Base-by-base conservation (phyloP, 2,329 filamentous ascomycete species). In the Penicillium sp. region DNA sequence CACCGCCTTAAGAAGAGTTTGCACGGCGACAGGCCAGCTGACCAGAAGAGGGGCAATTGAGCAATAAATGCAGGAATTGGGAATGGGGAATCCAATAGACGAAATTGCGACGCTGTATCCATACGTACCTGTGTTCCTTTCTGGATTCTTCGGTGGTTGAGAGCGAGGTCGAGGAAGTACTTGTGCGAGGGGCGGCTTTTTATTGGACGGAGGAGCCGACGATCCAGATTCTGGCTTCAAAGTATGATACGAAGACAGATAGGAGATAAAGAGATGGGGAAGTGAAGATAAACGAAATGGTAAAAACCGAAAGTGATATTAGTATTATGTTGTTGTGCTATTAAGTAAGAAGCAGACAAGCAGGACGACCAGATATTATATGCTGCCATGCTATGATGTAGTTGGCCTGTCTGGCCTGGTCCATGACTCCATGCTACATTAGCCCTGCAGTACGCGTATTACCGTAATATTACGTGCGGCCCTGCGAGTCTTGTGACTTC, bases 1-100 rank as follows among this genome's bases (percentile, higher is more conserved):
- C 56, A 59, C 56, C 56, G 56, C 56, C 52, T 59, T 45, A 23
- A 21, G 40, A 30, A 18, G 47, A 58, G 42, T 46, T 52, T 57
- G 48, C 48, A 38, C 23, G 30, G 30, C 47, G 49, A 52, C 43
- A 47, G 55, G 23, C 55, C 55, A 49, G 55, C 24, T 43, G 33
- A 57, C 49, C 51, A 8, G 45, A 47, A 47, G 18, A 46, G 24
- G 28, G 21, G 30, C 33, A 42, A 51, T 52, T n/a, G 30, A 28
- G 16, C 21, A 6, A 33, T 14, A 20, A 45, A 21, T 12, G 14
- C n/a, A 6, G 28, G 38, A 47, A 38, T 50, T 16, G 20, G 14
- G 28, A 47, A 38, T 50, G 20, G 20, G 14, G 28, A 23, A 20
- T 12, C n/a, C 30, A 38, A 24, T 23, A 24, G 12, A 28, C 23